Base-by-base conservation (phyloP, 768 basidiomycete species). In the Mycena sanguinolenta region DNA sequence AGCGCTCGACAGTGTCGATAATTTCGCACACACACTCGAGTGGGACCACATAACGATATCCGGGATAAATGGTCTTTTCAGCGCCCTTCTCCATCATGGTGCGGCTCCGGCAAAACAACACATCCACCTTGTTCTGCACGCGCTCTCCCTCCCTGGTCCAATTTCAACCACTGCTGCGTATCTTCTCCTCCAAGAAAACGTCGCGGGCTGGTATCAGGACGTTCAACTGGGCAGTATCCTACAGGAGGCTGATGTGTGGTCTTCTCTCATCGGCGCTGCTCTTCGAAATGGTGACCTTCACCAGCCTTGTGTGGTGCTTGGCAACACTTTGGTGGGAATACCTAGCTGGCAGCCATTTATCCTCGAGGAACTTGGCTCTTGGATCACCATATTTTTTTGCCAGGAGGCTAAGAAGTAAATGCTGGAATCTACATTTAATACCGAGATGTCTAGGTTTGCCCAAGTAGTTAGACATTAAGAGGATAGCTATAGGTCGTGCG, bases 381-480 rank as follows among this genome's bases (percentile, higher is more conserved):
- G 63, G 63, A 65, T 65, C n/a, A 46, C 54, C 3, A 57, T n/a
- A 30, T 65, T 64, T 30, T 65, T 57, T 36, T 23, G 27, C 8
- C 36, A n/a, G 23, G 19, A n/a, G 16, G 23, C n/a, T 23, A 39
- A 50, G 49, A 50, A 19, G 10, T 25, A 34, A n/a, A 34, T 34
- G 10, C 32, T 5, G 32, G 32, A 34, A 10, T 34, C 10, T 34
- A 34, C 4, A 34, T 10, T 10, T 10, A 34, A 10, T 34, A 10
- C 32, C 32, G 10, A 34, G 10, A 4, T 34, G 32, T 10, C 10
- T 4, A 10, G 10, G 32, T 34, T 34, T 34, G 32, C 10, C 32
- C 4, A 34, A 10, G 10, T 5, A 34, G 4, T 34, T 34, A 34
- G 32, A n/a, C n/a, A n/a, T n/a, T 34, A 34, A 34, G 32, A 34